Base-by-base conservation (phyloP, 1,284 basidiomycete species). In the Microstroma glucosiphilum region DNA sequence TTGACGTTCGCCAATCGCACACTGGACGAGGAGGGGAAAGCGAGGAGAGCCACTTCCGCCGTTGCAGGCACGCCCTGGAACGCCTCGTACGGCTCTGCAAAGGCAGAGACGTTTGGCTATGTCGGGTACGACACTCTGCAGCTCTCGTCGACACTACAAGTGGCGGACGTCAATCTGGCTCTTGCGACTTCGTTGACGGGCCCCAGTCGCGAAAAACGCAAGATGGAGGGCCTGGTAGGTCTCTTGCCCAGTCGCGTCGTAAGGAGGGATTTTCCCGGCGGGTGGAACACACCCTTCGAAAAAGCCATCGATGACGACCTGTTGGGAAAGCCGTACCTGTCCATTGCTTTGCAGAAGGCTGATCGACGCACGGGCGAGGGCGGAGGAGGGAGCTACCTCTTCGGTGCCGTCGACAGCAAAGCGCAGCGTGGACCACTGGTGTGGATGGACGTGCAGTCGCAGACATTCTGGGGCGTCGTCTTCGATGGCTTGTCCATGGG, bases 141-240 rank as follows among this genome's bases (percentile, higher is more conserved):
- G 56, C 63, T 73, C 58, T 57, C 63, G 54, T 59, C 60, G 42
- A 54, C 19, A 26, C 62, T 71, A 58, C 54, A 59, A 41, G 63
- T 71, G n/a, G 40, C 60, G 21, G 43, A 62, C 21, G 60, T 69
- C 1, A 65, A 68, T 7, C 0, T 71, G 2, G 71, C 68, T 23
- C 58, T 73, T 25, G 37, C 57, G 59, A 73, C 71, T 62, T 57
- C 49, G 56, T 40, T 69, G 54, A 64, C 60, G 19, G 51, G 51
- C 17, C 68, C 66, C 59, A 68, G 65, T 48, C 67, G 71, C 23
- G 66, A 61, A 12, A 60, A 57, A 46, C 66, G 71, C 37, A 63
- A 60, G 43, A 73, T 73, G 71, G 67, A 73, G 30, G 71, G 69
- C 40, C 64, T 73, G 56, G 49, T 73, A 40, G 71, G 71, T 42